phyloP scores from a whole-genome alignment of 345 rosid species.

The Capsella bursapastoris region DNA sequence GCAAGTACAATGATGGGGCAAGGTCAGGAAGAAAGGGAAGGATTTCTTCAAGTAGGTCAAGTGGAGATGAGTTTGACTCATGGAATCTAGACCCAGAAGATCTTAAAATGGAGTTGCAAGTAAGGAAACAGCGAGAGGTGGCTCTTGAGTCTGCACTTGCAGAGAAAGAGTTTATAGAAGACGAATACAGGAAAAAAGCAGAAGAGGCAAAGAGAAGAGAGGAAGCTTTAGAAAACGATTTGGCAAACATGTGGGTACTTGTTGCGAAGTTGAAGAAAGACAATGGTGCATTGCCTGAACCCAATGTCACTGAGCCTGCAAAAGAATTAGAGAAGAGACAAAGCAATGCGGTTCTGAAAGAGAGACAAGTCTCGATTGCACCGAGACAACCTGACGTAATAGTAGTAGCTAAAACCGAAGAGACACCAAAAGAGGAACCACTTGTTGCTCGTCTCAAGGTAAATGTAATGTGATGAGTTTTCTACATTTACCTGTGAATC shows the following conservation, averaged over 20 bases:
- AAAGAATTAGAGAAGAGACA: conserved; percentile 45
- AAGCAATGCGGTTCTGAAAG: conserved; percentile 53
- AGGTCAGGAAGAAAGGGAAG: conserved; percentile 82
- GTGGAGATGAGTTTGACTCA: conserved; percentile 71
- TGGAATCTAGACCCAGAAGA: conserved; percentile 88
- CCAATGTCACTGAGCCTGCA: conserved; percentile 46
- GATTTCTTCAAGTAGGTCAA: conserved; percentile 63
- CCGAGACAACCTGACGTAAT: conserved; percentile 51
- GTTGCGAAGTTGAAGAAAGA: conserved; percentile 97
- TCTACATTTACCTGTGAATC: background rate
- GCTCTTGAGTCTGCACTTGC: conserved; percentile 86
- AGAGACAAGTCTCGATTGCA: conserved; percentile 55
- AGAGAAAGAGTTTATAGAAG: conserved; percentile 86
- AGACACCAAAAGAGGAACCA: conserved; percentile 76
- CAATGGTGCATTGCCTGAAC: conserved; percentile 53
- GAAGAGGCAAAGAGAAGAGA: conserved; percentile 94
- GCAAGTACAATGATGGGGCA: conserved; percentile 66
- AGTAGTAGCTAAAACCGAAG: conserved; percentile 48
- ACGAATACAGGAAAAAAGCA: conserved; percentile 74
- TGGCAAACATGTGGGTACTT: conserved; percentile 99
- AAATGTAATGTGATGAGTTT: background rate
- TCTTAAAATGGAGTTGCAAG: conserved; percentile 86
- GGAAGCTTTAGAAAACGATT: conserved; percentile 91
- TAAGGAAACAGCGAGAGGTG: conserved; percentile 84
- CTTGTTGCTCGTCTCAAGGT: conserved; percentile 94